Evolutionary conservation across 2,329 filamentous ascomycete genomes (phyloP).

Genomic region (Penicillium sp.): DNA sequence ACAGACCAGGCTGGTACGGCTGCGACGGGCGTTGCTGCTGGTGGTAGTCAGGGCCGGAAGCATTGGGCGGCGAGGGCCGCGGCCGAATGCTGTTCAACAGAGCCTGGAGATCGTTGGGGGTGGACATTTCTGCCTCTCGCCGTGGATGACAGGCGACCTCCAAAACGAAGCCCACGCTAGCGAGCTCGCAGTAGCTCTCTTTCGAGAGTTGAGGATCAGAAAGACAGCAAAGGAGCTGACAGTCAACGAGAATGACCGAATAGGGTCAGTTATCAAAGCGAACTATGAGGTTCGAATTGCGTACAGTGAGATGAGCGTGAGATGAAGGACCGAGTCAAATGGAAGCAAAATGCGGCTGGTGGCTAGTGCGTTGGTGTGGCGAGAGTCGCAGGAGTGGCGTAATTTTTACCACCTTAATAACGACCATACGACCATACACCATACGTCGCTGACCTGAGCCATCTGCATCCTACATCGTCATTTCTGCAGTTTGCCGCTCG

Average conservation of each 20-base stretch:
- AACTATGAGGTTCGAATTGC: constrained; percentile 23
- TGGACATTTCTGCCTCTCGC: constrained; percentile 48
- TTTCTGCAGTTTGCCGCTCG: too few relatives aligned
- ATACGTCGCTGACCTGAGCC: too few relatives aligned
- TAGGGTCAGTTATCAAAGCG: constrained; percentile 16
- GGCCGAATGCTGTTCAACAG: constrained; percentile 47
- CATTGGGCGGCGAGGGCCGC: constrained; percentile 37
- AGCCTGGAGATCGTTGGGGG: constrained; percentile 47
- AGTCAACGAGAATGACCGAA: constrained; percentile 19
- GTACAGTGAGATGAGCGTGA: constrained; percentile 19
- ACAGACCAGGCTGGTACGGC: constrained; percentile 29
- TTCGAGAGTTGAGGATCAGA: constrained; percentile 26
- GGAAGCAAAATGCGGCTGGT: constrained; percentile 11
- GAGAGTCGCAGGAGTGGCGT: too few relatives aligned
- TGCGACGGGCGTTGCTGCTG: constrained; percentile 30
- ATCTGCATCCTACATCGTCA: too few relatives aligned
- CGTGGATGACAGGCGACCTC: constrained; percentile 29
- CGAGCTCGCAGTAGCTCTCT: constrained; percentile 33
- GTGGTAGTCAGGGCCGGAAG: constrained; percentile 30
- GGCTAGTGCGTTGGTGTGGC: constrained; percentile 10
- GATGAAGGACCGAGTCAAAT: constrained; percentile 14
- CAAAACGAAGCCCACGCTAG: constrained; percentile 29
- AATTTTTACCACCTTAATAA: too few relatives aligned
- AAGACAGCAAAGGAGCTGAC: constrained; percentile 14
- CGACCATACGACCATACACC: too few relatives aligned